Evolutionary conservation across 495 filamentous ascomycete species (phyloP), one percentile per base, ranked within the genome.

Genomic region (Usnea hakonensis): DNA sequence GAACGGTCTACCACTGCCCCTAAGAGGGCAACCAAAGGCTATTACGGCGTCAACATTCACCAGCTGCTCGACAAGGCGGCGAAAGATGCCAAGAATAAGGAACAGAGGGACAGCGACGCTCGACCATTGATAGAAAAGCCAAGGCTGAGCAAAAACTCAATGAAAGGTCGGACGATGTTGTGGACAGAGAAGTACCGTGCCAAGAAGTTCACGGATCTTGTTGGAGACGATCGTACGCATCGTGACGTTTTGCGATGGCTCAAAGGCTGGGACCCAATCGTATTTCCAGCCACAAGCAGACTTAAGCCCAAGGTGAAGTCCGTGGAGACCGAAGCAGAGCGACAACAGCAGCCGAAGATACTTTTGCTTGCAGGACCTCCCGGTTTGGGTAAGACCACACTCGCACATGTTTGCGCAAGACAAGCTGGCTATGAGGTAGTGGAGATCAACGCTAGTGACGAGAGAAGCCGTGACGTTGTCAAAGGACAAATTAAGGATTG

Each of bases 371-470:
- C 91, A 41, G 94, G 94, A 0, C 90, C 93, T 10, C 92, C 94
- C 3, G 94, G 94, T 6, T 78, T 98, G 17, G 94, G 94, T 16
- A 98, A 98, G 77, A 98, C 94, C 0, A 98, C 94, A 0, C 73
- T 98, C 36, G 95, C 94, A 2, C 94, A 98, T 74, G 94, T 98
- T 10, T 97, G 94, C 71, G 94, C 94, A 0, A 85, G 79, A 66
- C 94, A 98, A 69, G 93, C 94, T 17, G 94, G 94, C 21, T 98
- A 97, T 70, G 93, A 97, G 67, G 88, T 95, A 5, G 81, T 96
- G 63, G 89, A 93, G 71, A 90, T 93, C 72, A 93, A 93, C 65
- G 89, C 90, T 19, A 90, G 87, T 63, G 89, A 93, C 67, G 90
- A 92, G 65, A 77, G 89, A 52, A 89, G 85, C 68, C 76, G 78